Percentiles rank a stretch among this genome's conserved stretches.
Conservation (phyloP, 2,329 filamentous ascomycete species). For the Colletotrichum incanum region DNA sequence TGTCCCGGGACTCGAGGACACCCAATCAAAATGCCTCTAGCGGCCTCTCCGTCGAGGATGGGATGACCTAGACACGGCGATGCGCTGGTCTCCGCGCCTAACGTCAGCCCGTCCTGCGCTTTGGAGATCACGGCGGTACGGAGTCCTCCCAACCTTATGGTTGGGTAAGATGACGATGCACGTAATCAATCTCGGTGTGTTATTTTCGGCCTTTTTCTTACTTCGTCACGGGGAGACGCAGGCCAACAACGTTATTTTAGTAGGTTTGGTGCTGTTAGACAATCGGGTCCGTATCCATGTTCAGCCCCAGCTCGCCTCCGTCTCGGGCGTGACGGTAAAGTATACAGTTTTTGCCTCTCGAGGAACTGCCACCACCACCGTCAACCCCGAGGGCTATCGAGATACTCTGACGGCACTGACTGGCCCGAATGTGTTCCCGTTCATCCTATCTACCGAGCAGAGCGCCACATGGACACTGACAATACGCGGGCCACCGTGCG, state of each 20-base stretch:
- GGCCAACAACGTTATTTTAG: background rate
- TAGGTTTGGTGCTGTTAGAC: slow-evolving; percentile 9
- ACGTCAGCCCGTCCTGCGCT: slow-evolving; percentile 30
- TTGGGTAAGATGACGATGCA: slow-evolving; percentile 23
- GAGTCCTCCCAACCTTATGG: background rate
- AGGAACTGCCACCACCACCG: background rate
- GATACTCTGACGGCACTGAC: too few species aligned
- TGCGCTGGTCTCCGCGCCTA: slow-evolving; percentile 34
- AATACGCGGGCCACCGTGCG: slow-evolving; percentile 2
- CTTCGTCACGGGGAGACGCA: background rate
- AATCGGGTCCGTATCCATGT: background rate
- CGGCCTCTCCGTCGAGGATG: background rate
- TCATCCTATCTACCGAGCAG: background rate
- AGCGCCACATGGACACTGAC: background rate
- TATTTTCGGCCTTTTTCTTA: slow-evolving; percentile 15
- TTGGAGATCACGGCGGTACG: slow-evolving; percentile 19
- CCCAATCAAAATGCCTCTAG: slow-evolving; percentile 24
- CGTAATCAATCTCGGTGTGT: slow-evolving; percentile 23
- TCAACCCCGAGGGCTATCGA: background rate
- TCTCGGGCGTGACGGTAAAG: background rate
- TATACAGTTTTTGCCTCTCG: background rate
- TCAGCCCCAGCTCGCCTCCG: background rate
- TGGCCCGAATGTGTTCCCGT: background rate
- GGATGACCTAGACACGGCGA: slow-evolving; percentile 25
- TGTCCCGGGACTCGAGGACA: too few species aligned